phyloP scores from a whole-genome alignment of 805 yeast genomes.

The Peterozyma xylosa region DNA sequence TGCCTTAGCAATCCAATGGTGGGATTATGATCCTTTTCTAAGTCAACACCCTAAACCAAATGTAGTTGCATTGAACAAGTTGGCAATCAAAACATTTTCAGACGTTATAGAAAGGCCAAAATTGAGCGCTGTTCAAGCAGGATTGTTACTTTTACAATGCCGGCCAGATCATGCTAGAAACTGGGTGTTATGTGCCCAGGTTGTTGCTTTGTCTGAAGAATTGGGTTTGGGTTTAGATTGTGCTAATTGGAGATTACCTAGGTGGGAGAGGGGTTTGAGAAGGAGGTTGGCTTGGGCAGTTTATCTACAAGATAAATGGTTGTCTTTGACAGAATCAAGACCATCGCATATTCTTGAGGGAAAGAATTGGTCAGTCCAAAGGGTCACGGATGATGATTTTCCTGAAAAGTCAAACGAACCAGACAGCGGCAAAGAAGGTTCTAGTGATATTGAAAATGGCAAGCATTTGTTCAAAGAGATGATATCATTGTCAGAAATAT shows the following conservation, averaged over 20 bases:
- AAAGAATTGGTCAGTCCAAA: conserved; percentile 72
- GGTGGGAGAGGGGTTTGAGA: conserved; percentile 90
- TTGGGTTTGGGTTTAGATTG: conserved; percentile 89
- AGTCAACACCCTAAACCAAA: conserved; percentile 77
- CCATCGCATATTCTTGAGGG: conserved; percentile 75
- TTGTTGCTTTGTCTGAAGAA: conserved; percentile 84
- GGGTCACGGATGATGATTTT: conserved; percentile 67
- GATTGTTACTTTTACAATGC: conserved; percentile 67
- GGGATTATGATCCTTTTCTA: conserved; percentile 81
- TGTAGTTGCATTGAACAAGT: conserved; percentile 56
- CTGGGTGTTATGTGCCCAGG: conserved; percentile 83
- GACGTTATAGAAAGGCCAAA: conserved; percentile 83
- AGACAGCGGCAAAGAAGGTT: conserved; percentile 38
- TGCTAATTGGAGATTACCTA: conserved; percentile 83
- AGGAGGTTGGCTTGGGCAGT: conserved; percentile 94
- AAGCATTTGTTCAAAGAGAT: conserved; percentile 60
- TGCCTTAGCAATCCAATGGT: conserved; percentile 84
- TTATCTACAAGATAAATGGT: conserved; percentile 88
- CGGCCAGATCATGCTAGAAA: conserved; percentile 50
- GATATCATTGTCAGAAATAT: conserved; percentile 57
- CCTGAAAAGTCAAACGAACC: conserved; percentile 53
- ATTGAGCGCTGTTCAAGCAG: conserved; percentile 87
- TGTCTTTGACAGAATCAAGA: conserved; percentile 69
- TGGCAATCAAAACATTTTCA: conserved; percentile 57
- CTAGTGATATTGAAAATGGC: conserved; percentile 67